Evolutionary conservation across 768 basidiomycete species (phyloP), one percentile per base, ranked within the genome.

Genomic region (Amanita phalloides): DNA sequence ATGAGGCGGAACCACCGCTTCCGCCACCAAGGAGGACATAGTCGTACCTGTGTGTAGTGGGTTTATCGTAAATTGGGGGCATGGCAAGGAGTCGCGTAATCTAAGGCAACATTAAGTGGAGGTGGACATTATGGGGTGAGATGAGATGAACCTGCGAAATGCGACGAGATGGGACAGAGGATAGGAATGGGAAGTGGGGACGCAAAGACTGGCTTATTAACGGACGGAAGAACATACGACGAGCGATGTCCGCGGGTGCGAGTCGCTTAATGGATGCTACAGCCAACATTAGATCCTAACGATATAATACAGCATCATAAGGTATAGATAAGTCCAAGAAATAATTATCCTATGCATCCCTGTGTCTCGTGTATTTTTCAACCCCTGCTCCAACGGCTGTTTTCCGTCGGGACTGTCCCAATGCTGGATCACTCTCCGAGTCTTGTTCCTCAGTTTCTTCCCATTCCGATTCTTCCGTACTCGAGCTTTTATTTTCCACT

Each of bases 11-110:
- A 53, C 95, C 96, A 53, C 92, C 96, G 54, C 90, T 93, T 33
- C 96, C 96, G 54, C 91, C 93, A 48, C 93, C 93, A 59, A 96
- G 84, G 58, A 90, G 81, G 46, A 96, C 78, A 60, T 86, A 82
- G 62, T 96, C 93, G 64, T 87, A 90, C 62, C 77, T 79, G 41
- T 82, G 81, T 14, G 65, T 63, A 3, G 74, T 78, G 14, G 86
- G 82, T 59, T 73, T 80, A 49, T 79, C 72, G 55, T 58, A 73
- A 44, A 88, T 68, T 35, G 89, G 88, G 46, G 89, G 76, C 86
- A 90, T 90, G n/a, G 61, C 54, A 33, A 61, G 8, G 25, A 6
- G 25, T 13, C 36, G 30, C 39, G 51, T 1, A 33, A 52, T 37
- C 51, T 52, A 17, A 37, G 25, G n/a, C 13, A 1, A 14, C 1